Conservation (phyloP, 1,284 basidiomycete species). For the Athelia psychrophila region DNA sequence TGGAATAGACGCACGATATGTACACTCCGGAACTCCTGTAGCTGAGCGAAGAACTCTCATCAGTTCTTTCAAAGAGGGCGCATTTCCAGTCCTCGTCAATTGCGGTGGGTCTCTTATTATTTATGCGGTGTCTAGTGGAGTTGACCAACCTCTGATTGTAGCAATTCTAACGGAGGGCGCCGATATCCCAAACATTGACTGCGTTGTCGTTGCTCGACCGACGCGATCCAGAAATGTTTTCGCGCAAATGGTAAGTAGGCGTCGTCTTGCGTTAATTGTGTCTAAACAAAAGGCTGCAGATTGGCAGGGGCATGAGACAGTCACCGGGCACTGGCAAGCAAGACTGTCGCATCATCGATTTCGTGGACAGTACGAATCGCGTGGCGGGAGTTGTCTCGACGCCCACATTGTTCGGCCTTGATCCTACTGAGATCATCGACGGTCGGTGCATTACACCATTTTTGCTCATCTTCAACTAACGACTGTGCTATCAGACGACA, state of each 20-base stretch:
- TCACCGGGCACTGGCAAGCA: conserved; percentile 80
- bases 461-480: neutral
- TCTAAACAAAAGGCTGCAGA: conserved; percentile 41
- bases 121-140: neutral
- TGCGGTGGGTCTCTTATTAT: conserved; percentile 60
- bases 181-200: conserved; percentile 92
- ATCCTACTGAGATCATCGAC: conserved; percentile 68
- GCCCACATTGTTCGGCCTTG: conserved; percentile 86
- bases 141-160: conserved; percentile 23
- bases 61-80: conserved; percentile 64
- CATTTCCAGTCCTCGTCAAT: conserved; percentile 89
- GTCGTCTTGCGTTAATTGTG: neutral
- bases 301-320: conserved; percentile 89
- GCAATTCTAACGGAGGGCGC: conserved; percentile 91
- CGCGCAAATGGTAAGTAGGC: conserved; percentile 81
- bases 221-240: conserved; percentile 89
- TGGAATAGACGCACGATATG: conserved; percentile 85
- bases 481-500: conserved; percentile 41
- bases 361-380: conserved; percentile 79
- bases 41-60: conserved; percentile 67
- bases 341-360: conserved; percentile 90
- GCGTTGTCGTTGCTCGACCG: conserved; percentile 83
- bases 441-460: conserved; percentile 35
- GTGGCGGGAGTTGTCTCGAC: conserved; percentile 74
- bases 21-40: conserved; percentile 73